Conservation (phyloP, 257 asterid genomes). For the Agastache rugosa region DNA sequence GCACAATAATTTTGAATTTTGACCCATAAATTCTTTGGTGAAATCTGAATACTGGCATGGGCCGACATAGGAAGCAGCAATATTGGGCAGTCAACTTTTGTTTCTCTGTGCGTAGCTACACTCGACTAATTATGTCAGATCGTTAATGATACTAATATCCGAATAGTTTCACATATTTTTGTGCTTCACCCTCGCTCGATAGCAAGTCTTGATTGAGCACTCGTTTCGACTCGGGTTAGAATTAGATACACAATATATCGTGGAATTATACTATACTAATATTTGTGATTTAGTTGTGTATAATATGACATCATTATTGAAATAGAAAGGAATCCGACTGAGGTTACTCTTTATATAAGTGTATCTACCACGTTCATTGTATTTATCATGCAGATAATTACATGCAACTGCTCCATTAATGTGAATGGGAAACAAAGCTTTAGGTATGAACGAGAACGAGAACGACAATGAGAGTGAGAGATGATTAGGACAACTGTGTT, state of each 20-base stretch:
- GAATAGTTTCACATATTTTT: too few relatives aligned
- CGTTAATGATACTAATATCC: too few relatives aligned
- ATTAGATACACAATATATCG: too few relatives aligned
- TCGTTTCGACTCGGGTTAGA: too few relatives aligned
- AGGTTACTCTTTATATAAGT: background rate
- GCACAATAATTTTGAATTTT: background rate
- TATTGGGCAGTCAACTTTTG: too few relatives aligned
- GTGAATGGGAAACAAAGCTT: constrained; percentile 5
- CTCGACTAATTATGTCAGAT: too few relatives aligned
- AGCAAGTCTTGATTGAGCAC: too few relatives aligned
- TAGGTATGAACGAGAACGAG: background rate
- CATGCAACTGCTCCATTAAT: constrained; percentile 30
- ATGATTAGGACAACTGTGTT: constrained; percentile 22
- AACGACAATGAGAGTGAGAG: background rate
- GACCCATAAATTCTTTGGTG: too few relatives aligned
- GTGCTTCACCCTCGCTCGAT: too few relatives aligned
- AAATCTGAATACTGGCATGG: too few relatives aligned
- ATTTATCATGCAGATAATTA: background rate
- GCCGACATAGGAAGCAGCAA: background rate
- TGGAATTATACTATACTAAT: background rate
- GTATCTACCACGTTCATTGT: background rate
- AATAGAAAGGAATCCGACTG: background rate
- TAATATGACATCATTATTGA: too few relatives aligned
- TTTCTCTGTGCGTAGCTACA: too few relatives aligned
- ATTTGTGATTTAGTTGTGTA: background rate